Percentiles rank a stretch among this genome's conserved stretches.
These are phyloP conservation scores for Aspergillus flavus DNA, from an alignment of 2,329 filamentous ascomycete species.

Conservation along the genomic window DNA sequence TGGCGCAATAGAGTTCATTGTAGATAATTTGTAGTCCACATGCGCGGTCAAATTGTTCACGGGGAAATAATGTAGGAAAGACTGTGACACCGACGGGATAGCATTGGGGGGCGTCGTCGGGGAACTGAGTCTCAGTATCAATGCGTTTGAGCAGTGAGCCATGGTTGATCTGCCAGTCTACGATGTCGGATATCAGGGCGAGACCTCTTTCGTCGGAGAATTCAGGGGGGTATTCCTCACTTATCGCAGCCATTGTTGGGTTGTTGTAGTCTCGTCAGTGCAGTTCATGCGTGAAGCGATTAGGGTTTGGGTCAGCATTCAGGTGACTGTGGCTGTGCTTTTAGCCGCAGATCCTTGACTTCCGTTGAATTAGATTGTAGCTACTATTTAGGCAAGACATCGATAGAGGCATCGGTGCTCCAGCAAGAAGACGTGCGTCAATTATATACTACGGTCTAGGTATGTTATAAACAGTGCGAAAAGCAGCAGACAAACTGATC, in stretches of 20 bases:
- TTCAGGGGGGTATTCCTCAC: conserved; percentile 20
- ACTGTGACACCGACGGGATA: conserved; percentile 38
- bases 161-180: conserved; percentile 48
- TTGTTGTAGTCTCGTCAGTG: neutral
- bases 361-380: neutral
- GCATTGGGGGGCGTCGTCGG: conserved; percentile 34
- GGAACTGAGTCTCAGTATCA: conserved; percentile 28
- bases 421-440: neutral
- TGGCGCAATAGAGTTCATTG: conserved; percentile 57
- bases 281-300: neutral
- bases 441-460: neutral
- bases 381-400: neutral
- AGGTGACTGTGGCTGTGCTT: neutral
- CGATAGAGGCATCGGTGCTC: too few species aligned
- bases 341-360: neutral
- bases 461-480: neutral
- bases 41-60: conserved; percentile 45
- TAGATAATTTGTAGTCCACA: conserved; percentile 61
- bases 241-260: neutral
- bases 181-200: conserved; percentile 34
- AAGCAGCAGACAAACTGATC: neutral
- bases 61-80: conserved; percentile 40
- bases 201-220: conserved; percentile 42
- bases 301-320: neutral
- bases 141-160: conserved; percentile 44